These are phyloP conservation scores for Naganishia vaughanmartiniae DNA, from an alignment of 768 basidiomycete species.

Conservation along the genomic window DNA sequence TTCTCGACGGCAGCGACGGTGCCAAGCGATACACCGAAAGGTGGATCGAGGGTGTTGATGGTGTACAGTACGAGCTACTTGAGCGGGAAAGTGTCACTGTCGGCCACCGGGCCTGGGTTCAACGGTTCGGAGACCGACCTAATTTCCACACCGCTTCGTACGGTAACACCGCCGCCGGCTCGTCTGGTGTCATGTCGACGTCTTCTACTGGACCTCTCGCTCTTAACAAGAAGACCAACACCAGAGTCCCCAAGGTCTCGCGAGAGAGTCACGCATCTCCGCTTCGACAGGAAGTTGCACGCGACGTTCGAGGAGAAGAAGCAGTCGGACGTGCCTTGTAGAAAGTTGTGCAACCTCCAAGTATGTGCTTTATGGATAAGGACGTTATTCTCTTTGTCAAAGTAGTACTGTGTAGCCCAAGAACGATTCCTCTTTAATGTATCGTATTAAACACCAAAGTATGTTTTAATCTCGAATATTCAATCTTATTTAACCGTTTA, in stretches of 20 bases:
- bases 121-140: constrained; percentile 29
- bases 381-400: too few species aligned
- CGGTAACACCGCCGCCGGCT: neutral
- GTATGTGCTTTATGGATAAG: neutral
- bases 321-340: constrained; percentile 5
- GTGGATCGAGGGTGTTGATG: constrained; percentile 32
- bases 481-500: too few species aligned
- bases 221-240: constrained; percentile 5
- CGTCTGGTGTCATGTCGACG: constrained; percentile 4
- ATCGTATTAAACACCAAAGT: constrained; percentile 11
- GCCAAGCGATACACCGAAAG: constrained; percentile 20
- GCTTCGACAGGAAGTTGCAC: constrained; percentile 11
- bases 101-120: constrained; percentile 30
- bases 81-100: constrained; percentile 28
- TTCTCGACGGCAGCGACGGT: constrained; percentile 24
- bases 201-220: constrained; percentile 12
- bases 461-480: constrained; percentile 1
- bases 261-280: constrained; percentile 11
- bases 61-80: constrained; percentile 30
- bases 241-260: neutral
- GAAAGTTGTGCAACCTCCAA: neutral
- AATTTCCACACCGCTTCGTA: neutral
- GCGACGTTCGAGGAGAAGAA: neutral
- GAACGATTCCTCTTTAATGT: neutral
- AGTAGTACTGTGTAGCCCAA: constrained; percentile 12